These are phyloP conservation scores for Sordaria brevicollis DNA, from an alignment of 495 filamentous ascomycete species.

Conservation along the genomic window DNA sequence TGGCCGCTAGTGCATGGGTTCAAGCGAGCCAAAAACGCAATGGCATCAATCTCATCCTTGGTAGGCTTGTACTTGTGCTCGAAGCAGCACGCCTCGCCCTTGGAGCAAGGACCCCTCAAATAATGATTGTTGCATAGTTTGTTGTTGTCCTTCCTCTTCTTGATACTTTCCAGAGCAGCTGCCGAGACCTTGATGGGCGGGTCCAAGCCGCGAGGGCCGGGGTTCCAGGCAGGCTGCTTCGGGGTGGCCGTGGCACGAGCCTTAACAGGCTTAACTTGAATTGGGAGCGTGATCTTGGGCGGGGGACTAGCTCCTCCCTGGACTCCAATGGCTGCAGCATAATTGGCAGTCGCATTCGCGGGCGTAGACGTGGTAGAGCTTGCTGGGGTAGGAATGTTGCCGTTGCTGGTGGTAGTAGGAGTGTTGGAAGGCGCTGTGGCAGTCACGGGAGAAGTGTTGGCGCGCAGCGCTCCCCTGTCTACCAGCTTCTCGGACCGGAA, in stretches of 20 bases:
- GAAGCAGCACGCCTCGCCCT: conserved; percentile 62
- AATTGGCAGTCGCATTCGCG: conserved; percentile 13
- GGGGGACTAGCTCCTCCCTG: conserved; percentile 29
- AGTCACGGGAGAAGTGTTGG: neutral
- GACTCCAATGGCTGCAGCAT: conserved; percentile 23
- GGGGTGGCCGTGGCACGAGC: conserved; percentile 8
- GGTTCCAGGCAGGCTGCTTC: conserved; percentile 31
- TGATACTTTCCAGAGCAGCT: conserved; percentile 62
- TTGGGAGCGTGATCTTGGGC: conserved; percentile 25
- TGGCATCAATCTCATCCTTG: conserved; percentile 52
- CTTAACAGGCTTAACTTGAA: conserved; percentile 9
- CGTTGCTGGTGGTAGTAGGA: neutral
- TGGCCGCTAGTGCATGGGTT: conserved; percentile 68
- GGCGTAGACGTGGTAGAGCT: conserved; percentile 3
- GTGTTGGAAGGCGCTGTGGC: neutral
- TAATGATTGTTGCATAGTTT: conserved; percentile 85
- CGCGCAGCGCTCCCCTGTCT: conserved; percentile 16
- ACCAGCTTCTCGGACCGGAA: conserved; percentile 54
- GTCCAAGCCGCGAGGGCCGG: conserved; percentile 41
- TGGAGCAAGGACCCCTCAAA: conserved; percentile 63
- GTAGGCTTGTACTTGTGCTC: conserved; percentile 63
- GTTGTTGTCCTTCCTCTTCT: conserved; percentile 61
- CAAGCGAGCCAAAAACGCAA: conserved; percentile 63
- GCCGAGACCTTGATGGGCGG: conserved; percentile 35
- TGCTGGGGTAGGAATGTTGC: conserved; percentile 1